Base-by-base conservation (phyloP, 371 early-diverging fungal species). In the Conidiobolus incongruus region DNA sequence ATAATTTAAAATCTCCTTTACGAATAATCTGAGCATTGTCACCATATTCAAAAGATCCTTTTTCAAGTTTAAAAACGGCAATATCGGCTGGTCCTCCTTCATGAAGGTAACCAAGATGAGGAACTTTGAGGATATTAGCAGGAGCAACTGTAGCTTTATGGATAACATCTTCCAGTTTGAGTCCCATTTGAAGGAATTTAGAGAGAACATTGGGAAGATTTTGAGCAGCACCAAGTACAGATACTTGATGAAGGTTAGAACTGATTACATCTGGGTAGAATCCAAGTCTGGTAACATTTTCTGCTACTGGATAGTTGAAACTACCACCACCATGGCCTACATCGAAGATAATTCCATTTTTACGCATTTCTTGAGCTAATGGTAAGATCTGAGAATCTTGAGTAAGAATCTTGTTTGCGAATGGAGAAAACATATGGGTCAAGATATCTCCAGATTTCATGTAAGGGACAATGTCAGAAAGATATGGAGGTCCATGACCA, bases 241-340 rank as follows among this genome's bases (percentile, higher is more conserved):
- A 53, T 6, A 53, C 47, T 32, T 53, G 53, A 41, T 53, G 53
- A 23, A 53, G 21, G 31, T 53, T 50, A 28, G 49, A 47, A 36
- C 49, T 49, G 24, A 53, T 20, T 11, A 47, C 45, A 28, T 53
- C 50, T 1, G 53, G 53, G 4, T 47, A n/a, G 16, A 44, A 40
- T 15, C 26, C 23, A 8, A 31, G 17, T 28, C 29, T 34, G 17
- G 35, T 19, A 45, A 53, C 44, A 8, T 38, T 36, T 8, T 49
- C 49, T 17, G 53, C 53, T 12, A 47, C 46, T 4, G 1, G 32
- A 16, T 42, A 53, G 21, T 47, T 35, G 42, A 53, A 53, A 17
- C 53, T 49, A 15, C 53, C 53, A 17, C 44, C 33, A 1, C 53
- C 53, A 44, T 53, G 53, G 4, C 53, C 53, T 12, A 53, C 19